Conservation (phyloP, 345 rosid genomes). For the Alliaria petiolata region DNA sequence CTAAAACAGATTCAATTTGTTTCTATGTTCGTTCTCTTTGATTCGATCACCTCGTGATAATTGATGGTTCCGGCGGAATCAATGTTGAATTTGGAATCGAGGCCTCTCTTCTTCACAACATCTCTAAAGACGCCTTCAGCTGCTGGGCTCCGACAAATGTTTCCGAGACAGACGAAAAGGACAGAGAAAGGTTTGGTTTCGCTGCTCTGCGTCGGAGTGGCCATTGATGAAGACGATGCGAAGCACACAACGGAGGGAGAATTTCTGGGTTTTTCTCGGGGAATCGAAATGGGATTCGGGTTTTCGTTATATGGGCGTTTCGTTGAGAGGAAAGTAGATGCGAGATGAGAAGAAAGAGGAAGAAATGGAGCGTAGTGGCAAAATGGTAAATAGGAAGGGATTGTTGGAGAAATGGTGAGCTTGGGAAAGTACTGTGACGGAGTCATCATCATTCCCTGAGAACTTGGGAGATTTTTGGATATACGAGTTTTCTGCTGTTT, state of each 20-base stretch:
- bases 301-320: neutral
- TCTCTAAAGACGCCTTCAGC: constrained; percentile 94
- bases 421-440: constrained; percentile 6
- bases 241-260: neutral
- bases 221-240: constrained; percentile 53
- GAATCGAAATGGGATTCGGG: neutral
- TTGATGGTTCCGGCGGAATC: constrained; percentile 93
- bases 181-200: constrained; percentile 66
- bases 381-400: constrained; percentile 43
- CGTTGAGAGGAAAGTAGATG: constrained; percentile 7
- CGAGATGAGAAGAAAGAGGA: constrained; percentile 11
- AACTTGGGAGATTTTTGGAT: neutral
- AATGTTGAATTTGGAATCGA: constrained; percentile 64
- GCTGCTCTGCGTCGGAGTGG: constrained; percentile 38
- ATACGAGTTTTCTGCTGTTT: neutral
- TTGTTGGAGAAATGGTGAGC: constrained; percentile 19
- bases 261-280: constrained; percentile 13
- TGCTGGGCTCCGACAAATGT: constrained; percentile 94
- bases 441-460: constrained; percentile 15
- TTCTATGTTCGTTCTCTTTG: neutral
- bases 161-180: constrained; percentile 86
- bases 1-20: neutral
- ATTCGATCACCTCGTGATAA: constrained; percentile 68
- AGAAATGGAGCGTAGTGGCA: constrained; percentile 38
- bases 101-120: constrained; percentile 66